These are phyloP conservation scores for Pythium sukuiense DNA, from an alignment of 352 stramenopile species.

Conservation along the genomic window DNA sequence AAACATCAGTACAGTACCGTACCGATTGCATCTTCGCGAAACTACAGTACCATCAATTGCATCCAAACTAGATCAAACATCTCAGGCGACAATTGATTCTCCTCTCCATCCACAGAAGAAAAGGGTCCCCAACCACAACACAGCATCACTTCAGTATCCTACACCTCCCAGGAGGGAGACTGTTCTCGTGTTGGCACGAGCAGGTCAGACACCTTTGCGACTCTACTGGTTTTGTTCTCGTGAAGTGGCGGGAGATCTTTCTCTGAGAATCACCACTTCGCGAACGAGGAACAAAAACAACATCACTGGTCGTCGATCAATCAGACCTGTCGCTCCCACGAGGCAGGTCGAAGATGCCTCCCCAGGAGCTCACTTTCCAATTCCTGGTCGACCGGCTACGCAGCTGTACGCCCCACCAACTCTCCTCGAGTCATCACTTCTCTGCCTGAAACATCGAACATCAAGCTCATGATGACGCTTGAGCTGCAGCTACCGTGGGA, in stretches of 20 bases:
- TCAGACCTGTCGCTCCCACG: background rate
- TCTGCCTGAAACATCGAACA: background rate
- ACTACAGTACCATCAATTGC: background rate
- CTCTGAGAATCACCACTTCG: background rate
- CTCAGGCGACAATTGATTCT: background rate
- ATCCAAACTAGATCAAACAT: background rate
- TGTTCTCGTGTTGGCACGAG: background rate
- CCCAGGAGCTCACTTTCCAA: background rate
- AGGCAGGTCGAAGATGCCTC: background rate
- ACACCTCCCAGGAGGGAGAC: background rate
- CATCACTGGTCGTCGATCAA: background rate
- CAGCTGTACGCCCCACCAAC: background rate
- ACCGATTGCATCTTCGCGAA: background rate
- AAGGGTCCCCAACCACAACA: background rate
- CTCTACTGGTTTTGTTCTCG: background rate
- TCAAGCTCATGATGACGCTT: conserved; percentile 6
- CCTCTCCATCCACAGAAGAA: background rate
- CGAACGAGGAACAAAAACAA: background rate
- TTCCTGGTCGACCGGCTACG: background rate
- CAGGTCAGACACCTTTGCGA: background rate
- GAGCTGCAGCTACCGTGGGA: conserved; percentile 7
- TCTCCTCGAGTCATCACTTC: conserved; percentile 11
- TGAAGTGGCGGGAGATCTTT: background rate
- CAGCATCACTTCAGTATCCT: background rate
- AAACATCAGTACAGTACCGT: no score